Conservation (phyloP, 495 filamentous ascomycete species). For the Jackrogersella multiformis region DNA sequence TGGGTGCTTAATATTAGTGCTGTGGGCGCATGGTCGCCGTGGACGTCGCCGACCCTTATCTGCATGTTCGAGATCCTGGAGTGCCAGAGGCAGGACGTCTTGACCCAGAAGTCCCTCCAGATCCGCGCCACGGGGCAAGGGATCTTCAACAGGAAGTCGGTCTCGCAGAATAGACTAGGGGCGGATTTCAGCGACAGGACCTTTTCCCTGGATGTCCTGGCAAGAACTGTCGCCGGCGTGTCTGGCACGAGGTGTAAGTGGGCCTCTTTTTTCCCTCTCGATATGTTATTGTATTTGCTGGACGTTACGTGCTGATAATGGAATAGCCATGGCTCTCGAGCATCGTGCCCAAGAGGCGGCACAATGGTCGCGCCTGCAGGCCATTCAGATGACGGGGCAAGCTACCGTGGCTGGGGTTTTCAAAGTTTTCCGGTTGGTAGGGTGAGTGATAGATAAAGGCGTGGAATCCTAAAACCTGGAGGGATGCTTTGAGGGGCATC, state of each 20-base stretch:
- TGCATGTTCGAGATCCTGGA: neutral
- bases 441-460: too few species aligned
- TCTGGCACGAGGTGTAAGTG: neutral
- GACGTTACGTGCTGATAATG: neutral
- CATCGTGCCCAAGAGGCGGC: neutral
- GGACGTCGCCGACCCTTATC: neutral
- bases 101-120: neutral
- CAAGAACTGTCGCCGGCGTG: neutral
- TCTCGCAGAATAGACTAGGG: neutral
- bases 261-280: neutral
- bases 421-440: neutral
- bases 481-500: too few species aligned
- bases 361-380: neutral
- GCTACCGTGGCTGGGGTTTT: neutral
- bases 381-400: neutral
- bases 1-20: neutral
- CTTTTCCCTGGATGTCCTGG: slow-evolving; percentile 8
- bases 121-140: neutral
- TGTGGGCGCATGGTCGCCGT: neutral
- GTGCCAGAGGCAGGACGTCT: neutral
- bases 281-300: neutral
- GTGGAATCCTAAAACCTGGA: too few species aligned
- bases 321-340: slow-evolving; percentile 4
- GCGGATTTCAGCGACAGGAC: neutral
- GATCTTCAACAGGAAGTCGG: neutral